Conservation (phyloP, 805 yeast genomes). For the Starmerella floris region DNA sequence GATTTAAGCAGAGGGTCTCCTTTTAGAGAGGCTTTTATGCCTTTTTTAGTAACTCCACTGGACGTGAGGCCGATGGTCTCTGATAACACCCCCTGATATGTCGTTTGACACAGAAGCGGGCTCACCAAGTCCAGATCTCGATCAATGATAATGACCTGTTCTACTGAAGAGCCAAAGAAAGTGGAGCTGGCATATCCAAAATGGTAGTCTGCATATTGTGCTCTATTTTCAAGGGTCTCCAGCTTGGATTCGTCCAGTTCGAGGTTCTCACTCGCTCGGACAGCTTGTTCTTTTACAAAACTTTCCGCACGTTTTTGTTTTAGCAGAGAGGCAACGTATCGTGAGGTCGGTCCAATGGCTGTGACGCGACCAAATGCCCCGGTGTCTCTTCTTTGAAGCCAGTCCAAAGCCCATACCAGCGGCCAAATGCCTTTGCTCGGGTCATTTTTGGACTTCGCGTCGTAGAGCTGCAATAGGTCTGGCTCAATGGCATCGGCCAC, state of each 20-base stretch:
- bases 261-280: not conserved
- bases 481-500: conserved; percentile 8
- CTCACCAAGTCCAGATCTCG: conserved; percentile 63
- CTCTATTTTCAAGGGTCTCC: conserved; percentile 1
- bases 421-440: conserved; percentile 12
- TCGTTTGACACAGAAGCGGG: conserved; percentile 59
- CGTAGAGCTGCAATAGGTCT: conserved; percentile 5
- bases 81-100: conserved; percentile 70
- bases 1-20: conserved; percentile 22
- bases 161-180: conserved; percentile 27
- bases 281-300: conserved; percentile 9
- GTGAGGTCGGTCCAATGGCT: conserved; percentile 48
- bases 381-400: conserved; percentile 28
- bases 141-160: conserved; percentile 66
- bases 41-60: conserved; percentile 22
- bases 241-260: not conserved
- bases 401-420: conserved; percentile 39
- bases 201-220: conserved; percentile 19
- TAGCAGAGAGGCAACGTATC: conserved; percentile 31
- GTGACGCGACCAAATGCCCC: conserved; percentile 41
- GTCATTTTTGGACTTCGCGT: conserved; percentile 1
- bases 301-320: conserved; percentile 14
- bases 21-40: conserved; percentile 7
- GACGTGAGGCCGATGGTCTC: conserved; percentile 44
- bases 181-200: conserved; percentile 22